Base-by-base conservation (phyloP, 768 basidiomycete species). In the Trametes punicea region DNA sequence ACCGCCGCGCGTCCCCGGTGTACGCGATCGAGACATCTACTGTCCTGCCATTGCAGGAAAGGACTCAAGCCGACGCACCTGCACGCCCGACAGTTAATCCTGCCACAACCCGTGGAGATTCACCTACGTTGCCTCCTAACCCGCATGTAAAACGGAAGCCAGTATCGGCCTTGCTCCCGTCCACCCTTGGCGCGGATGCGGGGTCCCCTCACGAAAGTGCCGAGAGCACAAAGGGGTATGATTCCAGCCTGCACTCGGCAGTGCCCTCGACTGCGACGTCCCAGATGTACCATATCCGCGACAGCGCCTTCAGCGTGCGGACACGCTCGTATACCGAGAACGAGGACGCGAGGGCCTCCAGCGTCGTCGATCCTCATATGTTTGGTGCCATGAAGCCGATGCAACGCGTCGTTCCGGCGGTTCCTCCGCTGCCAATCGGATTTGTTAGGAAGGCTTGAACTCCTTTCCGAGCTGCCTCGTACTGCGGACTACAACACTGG, bases 221-320 rank as follows among this genome's bases (percentile, higher is more conserved):
- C 8, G 25, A 26, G 18, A 25, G 23, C 25, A 3, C 42, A 26
- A 44, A 44, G 23, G 42, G 15, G 4, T 23, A 44, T 21, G 16
- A 26, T 10, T 44, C 34, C 8, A 54, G 52, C 44, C 44, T 26
- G 4, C 16, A 26, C 1, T 54, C 52, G 4, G 52, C 44, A 33
- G 52, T 54, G 25, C 52, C 52, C 25, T 54, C 52, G 10, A 38
- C 44, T 6, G 51, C 51, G 30, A 52, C 51, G 40, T 52, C 51
- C 10, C 16, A 20, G 41, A 52, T 52, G 51, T 52, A 52, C 30
- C 51, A 41, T 18, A 33, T 7, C 18, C 52, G 52, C 25, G 52
- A 54, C n/a, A 54, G 51, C n/a, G 51, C 33, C 16, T 20, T 15
- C 16, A 38, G 34, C 25, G 42, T 31, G 31, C 52, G 21, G 52